Conservation (phyloP, 306 rosid species). For the Corylus avellana region DNA sequence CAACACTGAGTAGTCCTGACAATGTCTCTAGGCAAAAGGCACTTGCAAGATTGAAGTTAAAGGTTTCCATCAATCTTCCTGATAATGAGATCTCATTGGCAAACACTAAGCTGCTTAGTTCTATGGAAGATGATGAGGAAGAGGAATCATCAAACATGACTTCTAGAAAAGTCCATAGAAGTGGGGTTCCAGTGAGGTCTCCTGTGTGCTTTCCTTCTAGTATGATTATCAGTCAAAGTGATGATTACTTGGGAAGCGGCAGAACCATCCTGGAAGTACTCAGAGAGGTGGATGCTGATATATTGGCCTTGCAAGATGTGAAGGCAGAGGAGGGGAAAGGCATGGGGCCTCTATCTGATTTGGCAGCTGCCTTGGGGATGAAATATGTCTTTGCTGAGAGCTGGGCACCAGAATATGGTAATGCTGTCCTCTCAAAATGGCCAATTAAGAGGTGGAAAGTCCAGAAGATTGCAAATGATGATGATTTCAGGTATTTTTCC, state of each 20-base stretch:
- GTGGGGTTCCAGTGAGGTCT: conserved; percentile 70
- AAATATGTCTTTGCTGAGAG: conserved; percentile 86
- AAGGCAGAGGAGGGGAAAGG: conserved; percentile 82
- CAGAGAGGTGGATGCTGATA: conserved; percentile 80
- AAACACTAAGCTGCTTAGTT: conserved; percentile 49
- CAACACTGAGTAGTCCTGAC: conserved; percentile 34
- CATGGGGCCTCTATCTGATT: conserved; percentile 83
- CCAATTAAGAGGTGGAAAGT: conserved; percentile 78
- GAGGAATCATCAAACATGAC: conserved; percentile 33
- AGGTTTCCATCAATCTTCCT: conserved; percentile 85
- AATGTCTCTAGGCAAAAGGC: conserved; percentile 33
- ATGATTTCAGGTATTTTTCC: conserved; percentile 70
- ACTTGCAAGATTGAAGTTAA: conserved; percentile 50
- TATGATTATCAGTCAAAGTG: conserved; percentile 47
- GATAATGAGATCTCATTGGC: conserved; percentile 82
- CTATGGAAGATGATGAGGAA: conserved; percentile 26
- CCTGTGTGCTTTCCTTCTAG: conserved; percentile 66
- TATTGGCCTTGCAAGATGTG: conserved; percentile 83
- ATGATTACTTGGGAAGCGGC: conserved; percentile 47
- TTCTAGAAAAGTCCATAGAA: conserved; percentile 34
- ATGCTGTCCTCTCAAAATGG: conserved; percentile 88
- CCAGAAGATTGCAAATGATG: conserved; percentile 83
- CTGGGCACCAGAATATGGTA: conserved; percentile 96
- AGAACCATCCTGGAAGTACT: conserved; percentile 74
- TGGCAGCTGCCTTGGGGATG: conserved; percentile 89